Conservation (phyloP, 257 asterid species). For the Scutellaria galericulata region DNA sequence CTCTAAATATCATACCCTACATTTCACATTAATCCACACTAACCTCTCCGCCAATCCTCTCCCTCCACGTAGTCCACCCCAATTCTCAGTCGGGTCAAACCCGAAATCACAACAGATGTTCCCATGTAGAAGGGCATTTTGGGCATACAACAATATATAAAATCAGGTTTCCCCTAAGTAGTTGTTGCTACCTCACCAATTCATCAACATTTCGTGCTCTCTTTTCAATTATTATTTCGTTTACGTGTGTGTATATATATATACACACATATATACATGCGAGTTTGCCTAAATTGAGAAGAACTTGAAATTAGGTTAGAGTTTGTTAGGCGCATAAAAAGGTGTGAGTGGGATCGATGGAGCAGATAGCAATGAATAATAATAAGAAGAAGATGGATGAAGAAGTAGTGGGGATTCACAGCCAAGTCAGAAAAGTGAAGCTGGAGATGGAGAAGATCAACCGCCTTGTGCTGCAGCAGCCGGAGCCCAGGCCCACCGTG, state of each 20-base stretch:
- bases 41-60: slow-evolving; percentile 7
- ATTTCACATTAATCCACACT: neutral
- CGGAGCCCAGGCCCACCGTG: slow-evolving; percentile 50
- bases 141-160: slow-evolving; percentile 24
- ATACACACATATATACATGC: too few relatives aligned
- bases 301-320: too few relatives aligned
- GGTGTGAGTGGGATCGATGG: slow-evolving; percentile 36
- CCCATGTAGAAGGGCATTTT: slow-evolving; percentile 34
- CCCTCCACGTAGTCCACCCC: slow-evolving; percentile 30
- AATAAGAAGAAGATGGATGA: slow-evolving; percentile 34
- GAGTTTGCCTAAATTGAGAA: too few relatives aligned
- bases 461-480: slow-evolving; percentile 50
- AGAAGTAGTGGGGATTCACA: slow-evolving; percentile 63
- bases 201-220: slow-evolving; percentile 40
- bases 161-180: too few relatives aligned
- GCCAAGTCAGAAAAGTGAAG: slow-evolving; percentile 69
- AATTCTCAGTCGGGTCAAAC: neutral
- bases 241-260: too few relatives aligned
- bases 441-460: slow-evolving; percentile 72
- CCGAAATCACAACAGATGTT: neutral
- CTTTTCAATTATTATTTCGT: slow-evolving; percentile 4
- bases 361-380: slow-evolving; percentile 25
- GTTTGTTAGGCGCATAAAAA: slow-evolving; percentile 16
- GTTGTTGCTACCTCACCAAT: slow-evolving; percentile 37
- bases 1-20: too few relatives aligned